These are phyloP conservation scores for Pseudopyricularia cyperi DNA, from an alignment of 2,329 filamentous ascomycete species.

Conservation along the genomic window DNA sequence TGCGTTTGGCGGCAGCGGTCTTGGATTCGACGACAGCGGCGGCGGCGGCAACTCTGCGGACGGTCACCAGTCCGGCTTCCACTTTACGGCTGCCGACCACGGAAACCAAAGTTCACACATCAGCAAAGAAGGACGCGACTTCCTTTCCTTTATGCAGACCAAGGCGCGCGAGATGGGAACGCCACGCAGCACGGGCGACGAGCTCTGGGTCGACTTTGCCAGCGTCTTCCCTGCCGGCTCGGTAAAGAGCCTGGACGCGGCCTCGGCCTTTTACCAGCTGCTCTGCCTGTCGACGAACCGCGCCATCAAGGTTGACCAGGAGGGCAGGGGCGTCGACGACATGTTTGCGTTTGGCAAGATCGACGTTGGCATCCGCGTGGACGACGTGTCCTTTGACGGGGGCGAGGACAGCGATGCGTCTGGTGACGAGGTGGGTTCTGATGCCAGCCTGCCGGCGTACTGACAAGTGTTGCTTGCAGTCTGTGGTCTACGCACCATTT, in stretches of 20 bases:
- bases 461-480: too few species aligned
- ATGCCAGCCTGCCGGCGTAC: too few species aligned
- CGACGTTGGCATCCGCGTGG: slow-evolving; percentile 24
- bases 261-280: slow-evolving; percentile 65
- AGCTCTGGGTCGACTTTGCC: slow-evolving; percentile 50
- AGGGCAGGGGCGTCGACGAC: slow-evolving; percentile 18
- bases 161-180: slow-evolving; percentile 19
- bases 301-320: slow-evolving; percentile 49
- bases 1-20: slow-evolving; percentile 14
- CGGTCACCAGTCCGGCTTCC: slow-evolving; percentile 4
- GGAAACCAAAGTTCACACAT: background rate
- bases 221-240: slow-evolving; percentile 48
- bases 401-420: background rate
- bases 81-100: background rate
- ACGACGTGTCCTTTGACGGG: background rate
- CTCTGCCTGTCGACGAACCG: slow-evolving; percentile 57
- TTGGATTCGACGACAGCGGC: slow-evolving; percentile 8
- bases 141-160: slow-evolving; percentile 28
- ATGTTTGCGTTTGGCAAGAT: slow-evolving; percentile 30
- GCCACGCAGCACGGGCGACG: slow-evolving; percentile 14
- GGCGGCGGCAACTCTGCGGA: slow-evolving; percentile 12
- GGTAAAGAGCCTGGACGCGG: slow-evolving; percentile 47
- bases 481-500: too few species aligned
- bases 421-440: too few species aligned
- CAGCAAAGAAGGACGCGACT: slow-evolving; percentile 30